Conservation (phyloP, 352 stramenopile species). For the Pythium insidiosum region DNA sequence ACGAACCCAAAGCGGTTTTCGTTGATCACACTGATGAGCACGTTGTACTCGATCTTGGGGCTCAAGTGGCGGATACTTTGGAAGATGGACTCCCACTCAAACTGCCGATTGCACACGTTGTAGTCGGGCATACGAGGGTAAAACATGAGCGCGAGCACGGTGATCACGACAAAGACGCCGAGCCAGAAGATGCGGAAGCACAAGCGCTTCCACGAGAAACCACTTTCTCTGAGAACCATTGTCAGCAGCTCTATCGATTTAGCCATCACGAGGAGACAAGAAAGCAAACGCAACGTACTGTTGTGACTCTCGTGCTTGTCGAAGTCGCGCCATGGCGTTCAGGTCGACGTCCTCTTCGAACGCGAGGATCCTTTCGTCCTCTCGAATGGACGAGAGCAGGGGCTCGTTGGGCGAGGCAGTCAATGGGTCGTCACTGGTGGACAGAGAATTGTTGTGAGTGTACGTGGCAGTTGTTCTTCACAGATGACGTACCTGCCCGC, state of each 20-base stretch:
- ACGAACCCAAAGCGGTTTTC: constrained; percentile 85
- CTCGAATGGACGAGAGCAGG: constrained; percentile 34
- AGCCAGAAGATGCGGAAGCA: constrained; percentile 59
- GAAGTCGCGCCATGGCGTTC: constrained; percentile 41
- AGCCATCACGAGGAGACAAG: constrained; percentile 19
- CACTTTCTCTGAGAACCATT: too few species aligned
- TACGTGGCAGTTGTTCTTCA: constrained; percentile 7
- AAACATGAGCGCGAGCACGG: constrained; percentile 77
- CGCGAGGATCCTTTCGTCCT: constrained; percentile 31
- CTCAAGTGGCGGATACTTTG: constrained; percentile 62
- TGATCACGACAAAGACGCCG: constrained; percentile 37
- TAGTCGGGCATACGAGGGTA: constrained; percentile 84
- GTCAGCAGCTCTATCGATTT: too few species aligned
- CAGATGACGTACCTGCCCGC: too few species aligned
- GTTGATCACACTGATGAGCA: constrained; percentile 83
- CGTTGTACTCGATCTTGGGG: constrained; percentile 80
- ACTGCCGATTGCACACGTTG: constrained; percentile 85
- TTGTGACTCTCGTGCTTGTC: not conserved
- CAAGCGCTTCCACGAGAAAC: constrained; percentile 33
- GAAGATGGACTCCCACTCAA: constrained; percentile 84
- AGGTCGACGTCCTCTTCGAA: constrained; percentile 60
- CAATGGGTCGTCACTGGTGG: constrained; percentile 25
- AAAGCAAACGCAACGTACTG: not conserved
- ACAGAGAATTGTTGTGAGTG: too few species aligned
- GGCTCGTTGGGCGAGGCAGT: constrained; percentile 36